Percentiles rank a stretch among this genome's conserved stretches.
Evolutionary conservation across 805 yeast species (phyloP).

Genomic region (Wickerhamiella azymoides): DNA sequence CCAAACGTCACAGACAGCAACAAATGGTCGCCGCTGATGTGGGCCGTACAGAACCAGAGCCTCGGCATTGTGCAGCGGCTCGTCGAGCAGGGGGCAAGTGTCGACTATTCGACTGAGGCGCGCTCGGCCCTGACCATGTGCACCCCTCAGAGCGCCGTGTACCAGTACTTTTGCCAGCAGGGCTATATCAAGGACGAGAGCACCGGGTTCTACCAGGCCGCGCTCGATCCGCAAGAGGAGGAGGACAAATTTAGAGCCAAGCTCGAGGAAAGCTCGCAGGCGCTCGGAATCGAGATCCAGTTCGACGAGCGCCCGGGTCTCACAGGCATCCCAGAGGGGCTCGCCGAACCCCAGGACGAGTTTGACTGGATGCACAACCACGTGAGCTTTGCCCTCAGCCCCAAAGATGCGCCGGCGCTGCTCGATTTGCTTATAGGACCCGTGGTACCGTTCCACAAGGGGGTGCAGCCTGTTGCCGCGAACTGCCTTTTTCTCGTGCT

Average conservation of each 20-base stretch:
- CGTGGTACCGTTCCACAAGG: slow-evolving; percentile 25
- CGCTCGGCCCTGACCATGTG: slow-evolving; percentile 43
- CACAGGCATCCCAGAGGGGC: not conserved
- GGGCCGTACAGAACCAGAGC: slow-evolving; percentile 62
- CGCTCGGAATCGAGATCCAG: slow-evolving; percentile 12
- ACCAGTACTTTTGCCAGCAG: slow-evolving; percentile 37
- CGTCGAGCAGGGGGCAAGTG: slow-evolving; percentile 36
- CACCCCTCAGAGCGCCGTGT: slow-evolving; percentile 40
- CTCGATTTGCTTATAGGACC: slow-evolving; percentile 27
- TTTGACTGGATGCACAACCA: slow-evolving; percentile 30
- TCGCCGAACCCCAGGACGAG: slow-evolving; percentile 11
- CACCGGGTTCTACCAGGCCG: slow-evolving; percentile 13
- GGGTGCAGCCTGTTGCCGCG: slow-evolving; percentile 30
- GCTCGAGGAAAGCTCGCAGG: slow-evolving; percentile 16
- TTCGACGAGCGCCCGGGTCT: slow-evolving; percentile 3
- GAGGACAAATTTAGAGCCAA: slow-evolving; percentile 14
- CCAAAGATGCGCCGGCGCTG: slow-evolving; percentile 26
- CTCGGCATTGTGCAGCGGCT: slow-evolving; percentile 41
- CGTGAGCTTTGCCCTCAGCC: slow-evolving; percentile 29
- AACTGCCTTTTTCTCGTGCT: slow-evolving; percentile 29
- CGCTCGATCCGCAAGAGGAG: slow-evolving; percentile 16
- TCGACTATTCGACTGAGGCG: slow-evolving; percentile 31
- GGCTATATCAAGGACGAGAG: slow-evolving; percentile 16
- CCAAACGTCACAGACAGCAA: slow-evolving; percentile 26
- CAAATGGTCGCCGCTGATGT: slow-evolving; percentile 52